Base-by-base conservation (phyloP, 495 filamentous ascomycete species). In the Penicillium odoratum region DNA sequence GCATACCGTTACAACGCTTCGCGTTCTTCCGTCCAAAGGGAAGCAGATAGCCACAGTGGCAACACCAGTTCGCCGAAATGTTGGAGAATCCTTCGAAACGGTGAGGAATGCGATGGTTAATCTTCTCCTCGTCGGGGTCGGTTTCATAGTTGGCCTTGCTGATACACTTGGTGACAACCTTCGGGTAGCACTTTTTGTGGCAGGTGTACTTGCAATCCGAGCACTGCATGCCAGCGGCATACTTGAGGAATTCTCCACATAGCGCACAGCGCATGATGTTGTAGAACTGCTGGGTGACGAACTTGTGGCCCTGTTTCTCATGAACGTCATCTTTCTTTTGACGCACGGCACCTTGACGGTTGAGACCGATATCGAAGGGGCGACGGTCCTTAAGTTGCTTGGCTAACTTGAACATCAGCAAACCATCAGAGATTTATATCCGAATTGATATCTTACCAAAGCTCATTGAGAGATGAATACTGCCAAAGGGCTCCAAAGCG, bases 231-330 rank as follows among this genome's bases (percentile, higher is more conserved):
- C 94, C 95, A 15, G 94, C 89, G 31, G 93, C 93, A 74, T 98
- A 98, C 69, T 97, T 98, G 75, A 99, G 86, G 66, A 98, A 97
- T 56, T 98, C 95, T 54, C 93, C 95, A 73, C 94, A 99, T 21
- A 98, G 85, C 33, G 94, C 95, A 77, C 94, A 99, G 63, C 95
- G 94, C 94, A 99, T 99, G 71, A 99, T 97, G 78, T 98, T 98
- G 86, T 98, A 99, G 77, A 98, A 99, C 71, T 96, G 93, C 74
- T 96, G 92, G 62, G 89, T 86, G 48, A 97, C 85, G 64, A 99
- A 99, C 76, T 97, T 97, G 86, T 99, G 94, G 31, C 94, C 94
- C 69, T 96, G 96, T 81, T 96, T 93, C 74, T 98, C 94, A 76
- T 96, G 90, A 11, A 98, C 86, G 62, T 97, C 92, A 73, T 99